Evolutionary conservation across 2,329 filamentous ascomycete genomes (phyloP).

Genomic region (Penicillium italicum): DNA sequence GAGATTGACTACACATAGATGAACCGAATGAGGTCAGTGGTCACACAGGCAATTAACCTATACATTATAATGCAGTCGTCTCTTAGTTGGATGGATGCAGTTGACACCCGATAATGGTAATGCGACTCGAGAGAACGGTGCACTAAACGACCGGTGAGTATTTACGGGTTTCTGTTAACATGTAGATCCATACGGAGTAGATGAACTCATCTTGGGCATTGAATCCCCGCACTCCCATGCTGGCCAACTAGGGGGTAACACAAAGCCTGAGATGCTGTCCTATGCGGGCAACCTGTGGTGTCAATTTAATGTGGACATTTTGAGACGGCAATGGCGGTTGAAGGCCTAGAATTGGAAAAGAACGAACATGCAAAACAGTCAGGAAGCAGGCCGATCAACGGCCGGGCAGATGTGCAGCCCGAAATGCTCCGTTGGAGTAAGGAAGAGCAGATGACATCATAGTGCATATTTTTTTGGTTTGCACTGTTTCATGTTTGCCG

Average conservation of each 20-base stretch:
- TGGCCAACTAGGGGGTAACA: not conserved
- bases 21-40: not conserved
- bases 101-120: not conserved
- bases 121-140: conserved; percentile 7
- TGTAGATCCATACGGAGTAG: not conserved
- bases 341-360: not conserved
- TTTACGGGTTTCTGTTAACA: not conserved
- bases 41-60: conserved; percentile 1
- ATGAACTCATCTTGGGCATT: conserved; percentile 13
- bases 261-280: conserved; percentile 2
- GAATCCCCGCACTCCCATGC: not conserved
- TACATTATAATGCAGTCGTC: not conserved
- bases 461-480: not conserved
- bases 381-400: conserved; percentile 5
- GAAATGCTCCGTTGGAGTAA: not conserved
- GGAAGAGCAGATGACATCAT: not conserved
- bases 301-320: not conserved
- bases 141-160: conserved; percentile 13
- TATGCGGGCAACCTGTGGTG: not conserved
- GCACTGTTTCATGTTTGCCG: not conserved
- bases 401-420: not conserved
- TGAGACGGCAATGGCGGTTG: conserved; percentile 5
- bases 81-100: not conserved
- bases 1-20: not conserved
- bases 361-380: not conserved